Percentiles rank a stretch among this genome's conserved stretches.
Evolutionary conservation across 768 basidiomycete species (phyloP).

Genomic region (Solioccasus polychromus): DNA sequence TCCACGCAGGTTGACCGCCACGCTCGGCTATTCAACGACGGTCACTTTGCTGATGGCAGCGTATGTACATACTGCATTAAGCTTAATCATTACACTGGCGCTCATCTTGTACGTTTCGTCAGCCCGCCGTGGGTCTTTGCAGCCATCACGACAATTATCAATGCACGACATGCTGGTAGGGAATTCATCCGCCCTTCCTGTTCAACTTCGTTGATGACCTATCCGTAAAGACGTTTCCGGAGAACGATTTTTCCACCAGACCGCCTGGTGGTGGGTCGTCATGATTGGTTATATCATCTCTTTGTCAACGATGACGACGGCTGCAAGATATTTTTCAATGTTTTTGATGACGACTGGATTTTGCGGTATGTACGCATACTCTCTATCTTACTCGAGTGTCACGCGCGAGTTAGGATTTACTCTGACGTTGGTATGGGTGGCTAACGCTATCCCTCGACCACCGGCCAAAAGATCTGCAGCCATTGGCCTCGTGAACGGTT

Average conservation of each 20-base stretch:
- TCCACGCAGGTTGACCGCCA: constrained; percentile 46
- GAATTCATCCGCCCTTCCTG: neutral
- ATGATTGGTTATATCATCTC: constrained; percentile 62
- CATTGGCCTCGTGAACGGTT: constrained; percentile 61
- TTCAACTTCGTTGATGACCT: neutral
- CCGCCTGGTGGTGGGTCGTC: constrained; percentile 56
- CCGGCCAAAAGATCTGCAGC: constrained; percentile 53
- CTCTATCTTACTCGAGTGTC: too few relatives aligned
- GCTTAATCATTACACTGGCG: neutral
- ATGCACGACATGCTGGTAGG: constrained; percentile 55
- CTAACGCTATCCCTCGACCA: constrained; percentile 58
- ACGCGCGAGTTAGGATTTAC: constrained; percentile 32
- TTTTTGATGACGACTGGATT: constrained; percentile 65
- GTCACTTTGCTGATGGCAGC: constrained; percentile 56
- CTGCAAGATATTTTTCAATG: constrained; percentile 56
- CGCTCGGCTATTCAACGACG: constrained; percentile 61
- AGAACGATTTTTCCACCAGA: constrained; percentile 63
- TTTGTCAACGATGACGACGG: constrained; percentile 47
- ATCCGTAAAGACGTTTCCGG: constrained; percentile 48
- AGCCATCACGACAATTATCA: constrained; percentile 46
- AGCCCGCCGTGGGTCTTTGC: constrained; percentile 65
- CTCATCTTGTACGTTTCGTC: neutral
- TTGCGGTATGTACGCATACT: constrained; percentile 28
- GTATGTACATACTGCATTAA: constrained; percentile 33
- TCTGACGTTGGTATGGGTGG: constrained; percentile 57